Percentiles rank a stretch among this genome's conserved stretches.
Evolutionary conservation across 306 rosid genomes (phyloP).

Genomic region (Malus asiatica): DNA sequence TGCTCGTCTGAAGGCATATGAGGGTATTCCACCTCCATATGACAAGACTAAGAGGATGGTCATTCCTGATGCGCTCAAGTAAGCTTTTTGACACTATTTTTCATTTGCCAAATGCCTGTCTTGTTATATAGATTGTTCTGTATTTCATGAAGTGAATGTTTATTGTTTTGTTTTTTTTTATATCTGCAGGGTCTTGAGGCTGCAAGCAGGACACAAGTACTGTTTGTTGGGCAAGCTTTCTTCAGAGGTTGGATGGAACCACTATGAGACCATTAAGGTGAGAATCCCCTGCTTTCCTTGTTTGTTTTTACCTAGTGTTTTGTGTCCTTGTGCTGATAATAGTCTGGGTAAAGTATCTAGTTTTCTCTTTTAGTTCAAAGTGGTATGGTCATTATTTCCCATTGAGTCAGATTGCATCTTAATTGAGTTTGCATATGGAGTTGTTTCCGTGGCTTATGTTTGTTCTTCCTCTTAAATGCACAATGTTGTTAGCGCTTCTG

Average conservation of each 20-base stretch:
- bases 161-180: not conserved
- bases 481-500: not conserved
- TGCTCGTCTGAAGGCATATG: conserved; percentile 52
- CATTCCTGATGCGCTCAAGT: conserved; percentile 64
- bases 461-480: not conserved
- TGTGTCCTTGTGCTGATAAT: not conserved
- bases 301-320: not conserved
- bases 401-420: not conserved
- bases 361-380: not conserved
- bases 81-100: conserved; percentile 7
- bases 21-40: conserved; percentile 59
- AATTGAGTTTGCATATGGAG: not conserved
- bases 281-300: not conserved
- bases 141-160: not conserved
- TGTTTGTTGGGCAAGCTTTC: conserved; percentile 55
- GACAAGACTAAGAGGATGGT: conserved; percentile 57
- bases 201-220: conserved; percentile 70
- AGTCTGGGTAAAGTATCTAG: not conserved
- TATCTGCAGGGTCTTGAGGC: conserved; percentile 59
- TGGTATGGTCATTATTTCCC: not conserved
- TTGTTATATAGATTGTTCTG: not conserved
- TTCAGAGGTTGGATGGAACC: conserved; percentile 54
- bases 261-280: conserved; percentile 36
- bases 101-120: not conserved
- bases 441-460: not conserved